Conservation (phyloP, 805 yeast species). For the Brettanomyces naardenensis region DNA sequence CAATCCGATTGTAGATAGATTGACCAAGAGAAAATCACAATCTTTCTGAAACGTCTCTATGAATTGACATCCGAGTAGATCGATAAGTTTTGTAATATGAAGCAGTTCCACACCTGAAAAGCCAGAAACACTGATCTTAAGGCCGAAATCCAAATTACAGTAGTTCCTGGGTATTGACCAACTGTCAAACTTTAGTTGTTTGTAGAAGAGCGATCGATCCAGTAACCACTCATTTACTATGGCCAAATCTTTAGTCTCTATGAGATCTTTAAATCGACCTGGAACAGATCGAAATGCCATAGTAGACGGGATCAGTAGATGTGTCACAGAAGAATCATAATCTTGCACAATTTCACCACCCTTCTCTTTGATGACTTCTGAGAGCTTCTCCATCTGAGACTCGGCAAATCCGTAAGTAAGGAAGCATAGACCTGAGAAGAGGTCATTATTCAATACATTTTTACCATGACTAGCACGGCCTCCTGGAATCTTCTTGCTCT, state of each 20-base stretch:
- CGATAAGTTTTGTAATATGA: conserved; percentile 45
- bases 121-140: conserved; percentile 28
- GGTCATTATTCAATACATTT: not conserved
- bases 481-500: not conserved
- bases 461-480: not conserved
- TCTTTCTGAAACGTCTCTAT: conserved; percentile 39
- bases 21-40: conserved; percentile 51
- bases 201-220: conserved; percentile 21
- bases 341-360: conserved; percentile 17
- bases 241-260: conserved; percentile 18
- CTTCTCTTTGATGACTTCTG: conserved; percentile 9
- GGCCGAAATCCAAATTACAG: conserved; percentile 18
- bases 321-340: conserved; percentile 29
- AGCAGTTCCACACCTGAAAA: conserved; percentile 22
- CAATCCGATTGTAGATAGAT: conserved; percentile 38
- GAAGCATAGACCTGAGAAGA: conserved; percentile 39
- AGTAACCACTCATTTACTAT: conserved; percentile 27
- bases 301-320: conserved; percentile 21
- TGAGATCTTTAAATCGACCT: conserved; percentile 6
- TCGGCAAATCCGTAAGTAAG: conserved; percentile 24
- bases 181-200: conserved; percentile 13
- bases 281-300: conserved; percentile 13
- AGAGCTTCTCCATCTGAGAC: conserved; percentile 12
- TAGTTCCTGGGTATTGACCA: conserved; percentile 23
- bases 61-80: conserved; percentile 42